Percentiles rank a stretch among this genome's conserved stretches.
Conservation (phyloP, 73 alveolate species). For the Paramecium pentaurelia region DNA sequence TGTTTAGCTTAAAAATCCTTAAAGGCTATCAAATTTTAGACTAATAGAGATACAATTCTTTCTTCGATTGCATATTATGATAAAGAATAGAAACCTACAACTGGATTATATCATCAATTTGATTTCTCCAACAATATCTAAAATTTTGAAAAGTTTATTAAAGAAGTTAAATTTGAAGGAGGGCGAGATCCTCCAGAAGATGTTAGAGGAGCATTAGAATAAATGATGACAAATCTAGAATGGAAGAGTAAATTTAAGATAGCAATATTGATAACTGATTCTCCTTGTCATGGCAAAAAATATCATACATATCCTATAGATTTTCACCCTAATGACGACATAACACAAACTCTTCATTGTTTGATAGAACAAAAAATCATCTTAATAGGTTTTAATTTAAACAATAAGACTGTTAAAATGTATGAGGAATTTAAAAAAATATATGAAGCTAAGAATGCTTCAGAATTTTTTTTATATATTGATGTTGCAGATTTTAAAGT, state of each 20-base stretch:
- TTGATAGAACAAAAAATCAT: not conserved
- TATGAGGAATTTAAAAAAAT: not conserved
- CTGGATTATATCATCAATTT: not conserved
- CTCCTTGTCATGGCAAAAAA: slow-evolving; percentile 70
- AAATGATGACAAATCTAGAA: slow-evolving; percentile 55
- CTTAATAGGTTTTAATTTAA: not conserved
- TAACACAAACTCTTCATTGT: not conserved
- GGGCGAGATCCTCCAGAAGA: slow-evolving; percentile 76
- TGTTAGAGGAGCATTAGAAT: slow-evolving; percentile 70
- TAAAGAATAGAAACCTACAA: not conserved
- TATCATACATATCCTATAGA: slow-evolving; percentile 61
- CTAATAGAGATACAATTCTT: not conserved
- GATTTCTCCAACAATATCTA: not conserved
- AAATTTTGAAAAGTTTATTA: not conserved
- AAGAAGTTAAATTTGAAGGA: not conserved
- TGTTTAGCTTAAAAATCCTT: not conserved
- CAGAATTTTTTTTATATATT: not conserved
- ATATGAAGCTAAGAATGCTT: not conserved
- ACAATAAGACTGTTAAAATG: not conserved
- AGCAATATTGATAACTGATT: slow-evolving; percentile 73
- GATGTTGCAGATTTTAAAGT: not conserved
- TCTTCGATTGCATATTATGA: not conserved
- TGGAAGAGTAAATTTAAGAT: slow-evolving; percentile 72
- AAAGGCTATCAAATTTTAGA: not conserved
- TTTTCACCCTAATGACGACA: slow-evolving; percentile 62